Conservation (phyloP, 1,284 basidiomycete genomes). For the Hypsizygus ulmarius region DNA sequence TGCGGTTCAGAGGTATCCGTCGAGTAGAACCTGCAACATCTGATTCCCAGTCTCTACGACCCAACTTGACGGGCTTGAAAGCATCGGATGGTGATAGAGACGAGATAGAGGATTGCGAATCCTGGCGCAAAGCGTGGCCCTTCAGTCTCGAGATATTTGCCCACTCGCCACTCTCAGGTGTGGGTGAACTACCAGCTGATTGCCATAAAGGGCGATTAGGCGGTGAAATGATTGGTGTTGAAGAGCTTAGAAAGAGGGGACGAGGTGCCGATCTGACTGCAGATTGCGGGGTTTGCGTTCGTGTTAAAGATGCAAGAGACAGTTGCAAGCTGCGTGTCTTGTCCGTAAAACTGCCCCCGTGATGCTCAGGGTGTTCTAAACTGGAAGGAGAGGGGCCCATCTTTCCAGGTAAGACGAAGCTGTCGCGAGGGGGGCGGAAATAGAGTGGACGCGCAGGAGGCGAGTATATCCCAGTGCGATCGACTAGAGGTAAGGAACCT, state of each 20-base stretch:
- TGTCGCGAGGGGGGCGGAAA: constrained; percentile 59
- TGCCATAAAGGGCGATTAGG: constrained; percentile 28
- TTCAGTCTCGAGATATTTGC: constrained; percentile 45
- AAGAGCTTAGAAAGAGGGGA: constrained; percentile 55
- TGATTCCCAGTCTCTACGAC: constrained; percentile 52
- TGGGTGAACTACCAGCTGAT: constrained; percentile 38
- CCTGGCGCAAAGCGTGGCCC: constrained; percentile 39
- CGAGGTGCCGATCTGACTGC: constrained; percentile 46
- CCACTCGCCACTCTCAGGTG: constrained; percentile 40
- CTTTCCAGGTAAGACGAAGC: constrained; percentile 34
- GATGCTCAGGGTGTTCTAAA: constrained; percentile 33
- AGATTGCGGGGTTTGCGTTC: constrained; percentile 23
- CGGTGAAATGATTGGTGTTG: constrained; percentile 39
- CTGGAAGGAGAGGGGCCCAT: neutral
- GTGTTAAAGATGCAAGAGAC: constrained; percentile 43
- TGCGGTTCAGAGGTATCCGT: constrained; percentile 60
- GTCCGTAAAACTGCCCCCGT: constrained; percentile 37
- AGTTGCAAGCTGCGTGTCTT: constrained; percentile 39
- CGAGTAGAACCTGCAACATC: constrained; percentile 49
- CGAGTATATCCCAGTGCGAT: constrained; percentile 41
- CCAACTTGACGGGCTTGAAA: constrained; percentile 27
- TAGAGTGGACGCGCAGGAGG: constrained; percentile 57
- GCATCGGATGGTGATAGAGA: constrained; percentile 56
- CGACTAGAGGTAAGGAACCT: constrained; percentile 43
- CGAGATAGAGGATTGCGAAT: constrained; percentile 61